These are phyloP conservation scores for Triticum timopheevii DNA, from an alignment of 176 grass and related monocot genomes.

Conservation along the genomic window DNA sequence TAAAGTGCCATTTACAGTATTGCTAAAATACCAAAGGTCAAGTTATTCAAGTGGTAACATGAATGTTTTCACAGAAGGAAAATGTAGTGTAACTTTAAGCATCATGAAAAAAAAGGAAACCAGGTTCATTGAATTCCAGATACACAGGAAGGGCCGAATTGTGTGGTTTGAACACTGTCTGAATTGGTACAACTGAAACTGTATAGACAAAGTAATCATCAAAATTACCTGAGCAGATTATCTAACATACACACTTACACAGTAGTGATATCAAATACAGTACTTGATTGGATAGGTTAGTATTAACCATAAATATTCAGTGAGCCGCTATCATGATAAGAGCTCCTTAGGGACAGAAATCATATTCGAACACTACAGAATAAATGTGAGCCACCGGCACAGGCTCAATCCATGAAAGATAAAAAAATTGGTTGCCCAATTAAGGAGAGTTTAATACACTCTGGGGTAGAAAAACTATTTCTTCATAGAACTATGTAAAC, in stretches of 20 bases:
- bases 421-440: neutral
- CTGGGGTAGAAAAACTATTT: neutral
- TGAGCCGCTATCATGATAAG: neutral
- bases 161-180: neutral
- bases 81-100: neutral
- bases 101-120: neutral
- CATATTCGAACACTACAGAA: neutral
- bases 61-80: neutral
- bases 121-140: neutral
- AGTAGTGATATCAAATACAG: neutral
- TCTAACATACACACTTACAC: neutral
- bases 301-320: constrained; percentile 5
- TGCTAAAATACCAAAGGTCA: neutral
- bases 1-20: neutral
- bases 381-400: neutral
- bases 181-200: neutral
- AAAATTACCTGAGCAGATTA: constrained; percentile 2
- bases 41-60: neutral
- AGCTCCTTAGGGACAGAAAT: neutral
- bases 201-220: constrained; percentile 9
- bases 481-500: neutral
- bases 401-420: neutral
- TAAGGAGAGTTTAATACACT: neutral
- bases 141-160: neutral
- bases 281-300: neutral